phyloP scores from a whole-genome alignment of 1,284 basidiomycete species.

The Melampsora larici-populina region DNA sequence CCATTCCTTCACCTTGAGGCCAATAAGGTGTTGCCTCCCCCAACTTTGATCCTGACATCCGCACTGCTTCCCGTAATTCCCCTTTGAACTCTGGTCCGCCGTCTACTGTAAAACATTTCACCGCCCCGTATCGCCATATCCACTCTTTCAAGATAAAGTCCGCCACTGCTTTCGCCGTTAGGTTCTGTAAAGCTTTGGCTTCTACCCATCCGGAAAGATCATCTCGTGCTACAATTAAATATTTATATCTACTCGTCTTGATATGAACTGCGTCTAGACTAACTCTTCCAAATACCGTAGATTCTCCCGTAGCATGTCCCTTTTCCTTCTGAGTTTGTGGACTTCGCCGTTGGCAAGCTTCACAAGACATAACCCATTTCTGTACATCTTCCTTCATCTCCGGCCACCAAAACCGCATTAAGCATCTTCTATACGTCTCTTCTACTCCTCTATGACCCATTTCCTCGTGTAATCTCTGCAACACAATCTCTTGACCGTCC shows the following conservation, averaged over 20 bases:
- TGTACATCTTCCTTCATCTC: background rate
- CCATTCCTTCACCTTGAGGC: slow-evolving; percentile 25
- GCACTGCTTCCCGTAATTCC: slow-evolving; percentile 6
- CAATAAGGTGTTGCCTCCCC: slow-evolving; percentile 8
- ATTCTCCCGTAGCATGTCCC: too few species aligned
- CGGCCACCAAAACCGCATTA: slow-evolving; percentile 29
- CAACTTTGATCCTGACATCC: background rate
- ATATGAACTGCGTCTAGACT: too few species aligned
- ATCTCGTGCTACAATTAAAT: slow-evolving; percentile 13
- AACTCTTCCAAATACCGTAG: too few species aligned
- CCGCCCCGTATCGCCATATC: background rate
- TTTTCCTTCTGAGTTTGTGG: background rate
- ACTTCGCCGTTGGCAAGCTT: slow-evolving; percentile 7
- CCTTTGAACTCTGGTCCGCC: too few species aligned
- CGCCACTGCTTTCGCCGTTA: background rate
- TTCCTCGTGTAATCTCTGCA: too few species aligned
- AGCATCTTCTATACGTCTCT: too few species aligned
- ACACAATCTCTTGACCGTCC: too few species aligned
- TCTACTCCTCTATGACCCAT: too few species aligned
- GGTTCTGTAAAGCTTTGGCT: background rate
- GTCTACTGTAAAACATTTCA: too few species aligned
- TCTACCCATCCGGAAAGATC: slow-evolving; percentile 29
- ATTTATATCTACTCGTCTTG: too few species aligned
- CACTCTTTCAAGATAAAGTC: background rate
- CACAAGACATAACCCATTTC: slow-evolving; percentile 3